phyloP scores from a whole-genome alignment of 345 rosid species.

The Corymbia maculata region DNA sequence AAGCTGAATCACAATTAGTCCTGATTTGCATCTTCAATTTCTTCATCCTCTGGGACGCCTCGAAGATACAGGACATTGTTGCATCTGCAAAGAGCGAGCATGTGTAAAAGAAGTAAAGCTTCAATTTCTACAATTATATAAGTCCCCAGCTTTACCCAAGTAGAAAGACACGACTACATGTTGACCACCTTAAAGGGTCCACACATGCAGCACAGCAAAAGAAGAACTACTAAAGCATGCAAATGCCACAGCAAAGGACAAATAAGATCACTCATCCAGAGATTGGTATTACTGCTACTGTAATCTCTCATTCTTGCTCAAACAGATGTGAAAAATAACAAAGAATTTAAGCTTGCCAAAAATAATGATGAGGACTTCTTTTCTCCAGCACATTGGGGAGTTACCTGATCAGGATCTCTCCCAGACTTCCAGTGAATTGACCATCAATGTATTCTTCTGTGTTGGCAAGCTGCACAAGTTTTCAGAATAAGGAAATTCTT shows the following conservation, averaged over 20 bases:
- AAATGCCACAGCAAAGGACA: not conserved
- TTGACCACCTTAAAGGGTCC: not conserved
- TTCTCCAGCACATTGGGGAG: not conserved
- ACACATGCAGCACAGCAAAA: not conserved
- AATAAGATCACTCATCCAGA: not conserved
- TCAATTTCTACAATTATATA: not conserved
- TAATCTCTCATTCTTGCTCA: not conserved
- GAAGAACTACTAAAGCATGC: not conserved
- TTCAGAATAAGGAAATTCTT: not conserved
- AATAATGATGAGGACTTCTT: not conserved
- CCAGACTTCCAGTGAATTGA: conserved; percentile 75
- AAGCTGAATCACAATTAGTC: conserved; percentile 13
- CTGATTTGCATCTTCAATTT: conserved; percentile 66
- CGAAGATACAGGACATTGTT: conserved; percentile 86
- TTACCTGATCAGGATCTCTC: conserved; percentile 91
- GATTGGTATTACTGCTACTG: not conserved
- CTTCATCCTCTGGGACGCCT: conserved; percentile 95
- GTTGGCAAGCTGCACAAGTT: conserved; percentile 59
- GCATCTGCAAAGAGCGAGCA: conserved; percentile 39
- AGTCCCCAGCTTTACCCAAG: not conserved
- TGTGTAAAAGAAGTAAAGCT: not conserved
- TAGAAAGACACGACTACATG: not conserved
- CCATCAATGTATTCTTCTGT: conserved; percentile 87
- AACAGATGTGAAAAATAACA: not conserved
- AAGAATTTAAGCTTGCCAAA: not conserved